phyloP scores from a whole-genome alignment of 495 filamentous ascomycete species.

The Penicillium salamii region DNA sequence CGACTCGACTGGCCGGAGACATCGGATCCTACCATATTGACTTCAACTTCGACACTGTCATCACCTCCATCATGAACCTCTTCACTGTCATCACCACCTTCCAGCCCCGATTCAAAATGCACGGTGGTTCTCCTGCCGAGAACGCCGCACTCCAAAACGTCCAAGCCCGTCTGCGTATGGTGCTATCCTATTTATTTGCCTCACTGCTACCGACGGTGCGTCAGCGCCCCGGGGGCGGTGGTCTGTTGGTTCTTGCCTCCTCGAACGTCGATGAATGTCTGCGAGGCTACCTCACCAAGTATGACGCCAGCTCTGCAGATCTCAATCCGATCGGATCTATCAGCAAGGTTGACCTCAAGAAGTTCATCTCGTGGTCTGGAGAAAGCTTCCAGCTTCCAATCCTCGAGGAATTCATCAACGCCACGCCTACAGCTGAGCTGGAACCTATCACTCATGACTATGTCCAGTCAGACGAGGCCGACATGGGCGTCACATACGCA shows the following conservation, averaged over 20 bases:
- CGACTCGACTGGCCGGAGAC: slow-evolving; percentile 60
- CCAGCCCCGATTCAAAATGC: slow-evolving; percentile 63
- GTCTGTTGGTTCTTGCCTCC: slow-evolving; percentile 62
- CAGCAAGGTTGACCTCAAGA: slow-evolving; percentile 70
- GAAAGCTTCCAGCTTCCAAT: slow-evolving; percentile 66
- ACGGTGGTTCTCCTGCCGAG: slow-evolving; percentile 59
- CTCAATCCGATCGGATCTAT: slow-evolving; percentile 72
- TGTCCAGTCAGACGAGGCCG: slow-evolving; percentile 61
- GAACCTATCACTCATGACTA: slow-evolving; percentile 67
- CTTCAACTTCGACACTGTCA: slow-evolving; percentile 70
- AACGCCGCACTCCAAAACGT: slow-evolving; percentile 78
- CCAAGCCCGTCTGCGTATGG: slow-evolving; percentile 80
- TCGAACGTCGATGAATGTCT: slow-evolving; percentile 52
- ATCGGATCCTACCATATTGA: slow-evolving; percentile 77
- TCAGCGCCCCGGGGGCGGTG: slow-evolving; percentile 50
- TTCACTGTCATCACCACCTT: slow-evolving; percentile 54
- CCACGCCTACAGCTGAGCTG: slow-evolving; percentile 78
- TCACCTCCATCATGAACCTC: slow-evolving; percentile 51
- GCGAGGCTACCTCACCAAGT: slow-evolving; percentile 73
- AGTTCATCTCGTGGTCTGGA: slow-evolving; percentile 69
- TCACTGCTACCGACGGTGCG: slow-evolving; percentile 61
- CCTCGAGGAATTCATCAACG: slow-evolving; percentile 69
- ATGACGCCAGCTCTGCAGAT: slow-evolving; percentile 60
- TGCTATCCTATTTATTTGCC: slow-evolving; percentile 71
- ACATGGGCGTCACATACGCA: slow-evolving; percentile 65